phyloP scores from a whole-genome alignment of 2,329 filamentous ascomycete genomes.

The Aspergillus sp. region DNA sequence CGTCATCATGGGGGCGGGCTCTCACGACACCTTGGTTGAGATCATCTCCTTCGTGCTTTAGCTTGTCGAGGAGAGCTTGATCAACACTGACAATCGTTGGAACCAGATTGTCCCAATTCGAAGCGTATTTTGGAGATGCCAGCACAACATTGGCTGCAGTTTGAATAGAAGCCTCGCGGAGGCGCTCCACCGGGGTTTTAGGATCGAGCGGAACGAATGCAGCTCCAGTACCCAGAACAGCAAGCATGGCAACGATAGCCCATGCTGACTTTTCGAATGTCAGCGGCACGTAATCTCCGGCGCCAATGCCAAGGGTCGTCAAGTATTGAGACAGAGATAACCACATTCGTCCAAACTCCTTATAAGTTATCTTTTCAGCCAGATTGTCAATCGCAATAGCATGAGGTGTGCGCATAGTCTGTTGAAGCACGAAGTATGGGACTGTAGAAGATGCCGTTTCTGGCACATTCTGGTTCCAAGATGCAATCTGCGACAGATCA shows the following conservation, averaged over 20 bases:
- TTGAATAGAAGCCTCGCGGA: conserved; percentile 22
- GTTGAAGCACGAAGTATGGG: neutral
- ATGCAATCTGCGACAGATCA: neutral
- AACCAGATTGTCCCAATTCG: conserved; percentile 1
- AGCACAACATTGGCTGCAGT: conserved; percentile 23
- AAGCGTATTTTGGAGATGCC: conserved; percentile 8
- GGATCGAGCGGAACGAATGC: conserved; percentile 36
- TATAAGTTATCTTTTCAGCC: neutral
- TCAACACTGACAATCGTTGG: conserved; percentile 62
- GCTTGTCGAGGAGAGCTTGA: conserved; percentile 52
- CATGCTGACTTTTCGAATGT: conserved; percentile 34
- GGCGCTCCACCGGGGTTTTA: conserved; percentile 28
- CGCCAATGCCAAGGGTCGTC: conserved; percentile 28
- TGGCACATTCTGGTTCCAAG: neutral
- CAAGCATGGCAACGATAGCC: conserved; percentile 33
- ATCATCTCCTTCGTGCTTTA: neutral
- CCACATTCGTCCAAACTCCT: neutral
- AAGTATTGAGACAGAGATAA: conserved; percentile 9
- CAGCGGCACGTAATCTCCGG: conserved; percentile 25
- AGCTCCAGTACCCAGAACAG: conserved; percentile 32
- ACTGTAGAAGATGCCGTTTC: neutral
- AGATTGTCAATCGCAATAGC: neutral
- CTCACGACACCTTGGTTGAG: neutral
- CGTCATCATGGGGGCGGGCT: conserved; percentile 31
- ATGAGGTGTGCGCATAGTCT: neutral